Evolutionary conservation across 306 rosid genomes (phyloP).

Genomic region (Herpetospermum pedunculosum): DNA sequence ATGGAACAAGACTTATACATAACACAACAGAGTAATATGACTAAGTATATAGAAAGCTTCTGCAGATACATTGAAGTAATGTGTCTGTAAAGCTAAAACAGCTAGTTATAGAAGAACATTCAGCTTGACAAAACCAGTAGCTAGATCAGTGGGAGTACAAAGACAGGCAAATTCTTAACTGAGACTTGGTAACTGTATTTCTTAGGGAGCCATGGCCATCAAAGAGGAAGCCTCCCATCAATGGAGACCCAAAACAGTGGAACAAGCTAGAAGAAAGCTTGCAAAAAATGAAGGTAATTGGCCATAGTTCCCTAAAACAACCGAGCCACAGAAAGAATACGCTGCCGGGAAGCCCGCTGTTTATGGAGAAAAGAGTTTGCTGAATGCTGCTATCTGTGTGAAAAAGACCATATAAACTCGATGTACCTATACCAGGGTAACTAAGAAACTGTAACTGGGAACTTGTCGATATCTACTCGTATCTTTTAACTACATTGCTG

Average conservation of each 20-base stretch:
- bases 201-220: slow-evolving; percentile 13
- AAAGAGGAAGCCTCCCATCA: slow-evolving; percentile 3
- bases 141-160: not conserved
- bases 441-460: not conserved
- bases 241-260: not conserved
- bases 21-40: not conserved
- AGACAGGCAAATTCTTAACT: not conserved
- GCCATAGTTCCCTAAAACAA: slow-evolving; percentile 9
- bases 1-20: not conserved
- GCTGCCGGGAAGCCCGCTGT: slow-evolving; percentile 1
- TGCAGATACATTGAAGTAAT: slow-evolving; percentile 2
- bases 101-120: not conserved
- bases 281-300: slow-evolving; percentile 3
- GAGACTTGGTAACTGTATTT: not conserved
- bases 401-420: not conserved
- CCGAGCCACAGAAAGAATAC: not conserved
- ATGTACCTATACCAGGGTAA: not conserved
- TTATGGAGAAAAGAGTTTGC: not conserved
- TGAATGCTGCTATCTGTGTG: slow-evolving; percentile 7
- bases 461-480: not conserved
- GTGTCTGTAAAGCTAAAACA: slow-evolving; percentile 5
- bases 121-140: slow-evolving; percentile 9
- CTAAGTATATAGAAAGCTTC: not conserved
- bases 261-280: slow-evolving; percentile 12
- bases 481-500: not conserved